These are phyloP conservation scores for Calendula officinalis DNA, from an alignment of 129 eudicot genomes.

Conservation along the genomic window DNA sequence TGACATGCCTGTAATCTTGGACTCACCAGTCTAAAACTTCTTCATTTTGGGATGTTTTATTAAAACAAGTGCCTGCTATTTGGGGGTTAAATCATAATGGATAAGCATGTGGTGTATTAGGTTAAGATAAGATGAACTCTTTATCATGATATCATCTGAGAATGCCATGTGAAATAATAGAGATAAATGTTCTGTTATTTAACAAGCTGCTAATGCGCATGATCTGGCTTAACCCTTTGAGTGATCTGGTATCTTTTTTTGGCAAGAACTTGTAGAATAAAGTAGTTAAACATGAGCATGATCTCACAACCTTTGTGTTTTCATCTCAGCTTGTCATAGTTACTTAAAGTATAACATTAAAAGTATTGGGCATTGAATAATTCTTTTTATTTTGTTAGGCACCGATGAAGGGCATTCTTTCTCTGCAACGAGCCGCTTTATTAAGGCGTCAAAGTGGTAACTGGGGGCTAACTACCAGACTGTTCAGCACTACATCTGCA, in stretches of 20 bases:
- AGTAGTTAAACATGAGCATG: not conserved
- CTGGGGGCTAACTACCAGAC: conserved; percentile 47
- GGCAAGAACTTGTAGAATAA: too few species aligned
- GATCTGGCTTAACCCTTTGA: too few species aligned
- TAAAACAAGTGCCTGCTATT: too few species aligned
- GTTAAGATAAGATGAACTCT: too few species aligned
- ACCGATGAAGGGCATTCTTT: conserved; percentile 73
- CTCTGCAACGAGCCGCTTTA: conserved; percentile 56
- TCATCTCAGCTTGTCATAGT: not conserved
- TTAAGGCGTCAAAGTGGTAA: conserved; percentile 40
- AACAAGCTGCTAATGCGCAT: too few species aligned
- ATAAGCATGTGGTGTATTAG: too few species aligned
- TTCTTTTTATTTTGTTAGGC: conserved; percentile 36
- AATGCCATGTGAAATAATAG: too few species aligned
- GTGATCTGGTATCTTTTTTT: too few species aligned
- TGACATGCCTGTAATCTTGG: not conserved
- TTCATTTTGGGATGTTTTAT: too few species aligned
- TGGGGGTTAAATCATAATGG: too few species aligned
- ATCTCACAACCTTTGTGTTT: not conserved
- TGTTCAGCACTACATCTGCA: conserved; percentile 87
- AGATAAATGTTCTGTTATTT: too few species aligned
- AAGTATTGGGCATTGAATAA: not conserved
- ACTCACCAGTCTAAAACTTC: not conserved
- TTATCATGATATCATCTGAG: too few species aligned
- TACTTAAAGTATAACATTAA: not conserved